phyloP scores from a whole-genome alignment of 1,139 yeast species.

The Hyphopichia buzzinii region DNA sequence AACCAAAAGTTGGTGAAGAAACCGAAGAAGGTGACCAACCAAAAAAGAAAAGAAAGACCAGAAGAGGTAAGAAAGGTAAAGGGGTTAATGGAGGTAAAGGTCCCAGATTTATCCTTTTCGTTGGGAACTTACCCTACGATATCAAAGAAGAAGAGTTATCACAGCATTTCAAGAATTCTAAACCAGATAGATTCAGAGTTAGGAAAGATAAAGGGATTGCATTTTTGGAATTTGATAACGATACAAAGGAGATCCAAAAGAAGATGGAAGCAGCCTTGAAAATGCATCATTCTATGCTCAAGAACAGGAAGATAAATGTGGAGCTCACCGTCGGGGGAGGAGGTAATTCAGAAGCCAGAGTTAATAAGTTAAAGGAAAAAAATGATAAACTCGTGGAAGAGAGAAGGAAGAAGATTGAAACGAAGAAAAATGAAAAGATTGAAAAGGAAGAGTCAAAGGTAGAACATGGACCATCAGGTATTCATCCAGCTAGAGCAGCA shows the following conservation, averaged over 20 bases:
- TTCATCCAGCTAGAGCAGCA: constrained; percentile 62
- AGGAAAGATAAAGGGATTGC: constrained; percentile 90
- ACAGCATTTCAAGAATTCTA: constrained; percentile 71
- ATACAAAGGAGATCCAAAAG: constrained; percentile 61
- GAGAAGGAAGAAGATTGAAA: constrained; percentile 48
- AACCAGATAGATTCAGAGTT: constrained; percentile 73
- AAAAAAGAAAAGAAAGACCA: constrained; percentile 68
- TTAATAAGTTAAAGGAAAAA: constrained; percentile 72
- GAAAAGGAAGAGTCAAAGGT: constrained; percentile 17
- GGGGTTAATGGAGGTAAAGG: constrained; percentile 50
- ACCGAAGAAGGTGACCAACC: constrained; percentile 27
- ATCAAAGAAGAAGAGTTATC: constrained; percentile 59
- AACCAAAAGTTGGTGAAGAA: constrained; percentile 13
- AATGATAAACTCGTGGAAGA: constrained; percentile 72
- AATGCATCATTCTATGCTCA: constrained; percentile 72
- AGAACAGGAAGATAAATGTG: constrained; percentile 79
- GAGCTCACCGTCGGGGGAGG: constrained; percentile 99
- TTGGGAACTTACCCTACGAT: constrained; percentile 88
- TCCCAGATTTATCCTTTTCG: constrained; percentile 78
- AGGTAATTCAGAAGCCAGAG: constrained; percentile 74
- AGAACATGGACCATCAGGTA: constrained; percentile 23
- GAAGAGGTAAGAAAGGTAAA: constrained; percentile 73
- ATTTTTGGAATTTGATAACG: constrained; percentile 78
- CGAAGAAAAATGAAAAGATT: constrained; percentile 30
- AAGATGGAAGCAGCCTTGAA: constrained; percentile 80